Base-by-base conservation (phyloP, 768 basidiomycete genomes). In the Tephrocybe rancida region DNA sequence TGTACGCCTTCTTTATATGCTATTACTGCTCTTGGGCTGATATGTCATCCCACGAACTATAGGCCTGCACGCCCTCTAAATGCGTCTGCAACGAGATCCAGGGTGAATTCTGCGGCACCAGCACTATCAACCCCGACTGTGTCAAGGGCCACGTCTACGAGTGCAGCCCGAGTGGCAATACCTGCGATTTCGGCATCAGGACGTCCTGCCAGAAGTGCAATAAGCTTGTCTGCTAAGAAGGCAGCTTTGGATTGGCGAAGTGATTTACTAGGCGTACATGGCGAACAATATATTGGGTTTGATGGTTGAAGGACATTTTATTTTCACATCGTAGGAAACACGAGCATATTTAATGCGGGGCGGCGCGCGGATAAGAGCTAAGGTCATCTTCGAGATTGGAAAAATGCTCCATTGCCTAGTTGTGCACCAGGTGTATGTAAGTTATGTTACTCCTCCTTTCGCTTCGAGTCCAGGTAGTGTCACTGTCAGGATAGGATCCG, bases 31-130 rank as follows among this genome's bases (percentile, higher is more conserved):
- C 26, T 39, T 42, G 0, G 13, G 22, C 5, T 52, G 30, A 52
- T 25, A 5, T 32, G 25, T 32, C 14, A 34, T 26, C 9, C 21
- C 32, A 16, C 18, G 14, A 2, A 37, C 19, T 2, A 26, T 30
- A 60, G 56, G 50, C 56, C 21, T 57, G 60, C 48, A 53, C 51
- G 1, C 50, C 56, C 24, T 56, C 60, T 22, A 52, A 44, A n/a
- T 54, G 58, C 25, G 22, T 27, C 38, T 53, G 58, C 50, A 52
- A 55, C 30, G 19, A 24, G 18, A 25, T 57, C n/a, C 42, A 43
- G 27, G 63, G 63, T 4, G 27, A 47, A 21, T 61, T 61, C 47
- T 64, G 63, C 14, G 63, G 60, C 24, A 55, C 52, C 25, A 43
- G 54, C 30, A 50, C 24, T 4, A 55, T 62, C 51, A 60, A 57